Base-by-base conservation (phyloP, 2,329 filamentous ascomycete species). In the Aspergillus neoniger region DNA sequence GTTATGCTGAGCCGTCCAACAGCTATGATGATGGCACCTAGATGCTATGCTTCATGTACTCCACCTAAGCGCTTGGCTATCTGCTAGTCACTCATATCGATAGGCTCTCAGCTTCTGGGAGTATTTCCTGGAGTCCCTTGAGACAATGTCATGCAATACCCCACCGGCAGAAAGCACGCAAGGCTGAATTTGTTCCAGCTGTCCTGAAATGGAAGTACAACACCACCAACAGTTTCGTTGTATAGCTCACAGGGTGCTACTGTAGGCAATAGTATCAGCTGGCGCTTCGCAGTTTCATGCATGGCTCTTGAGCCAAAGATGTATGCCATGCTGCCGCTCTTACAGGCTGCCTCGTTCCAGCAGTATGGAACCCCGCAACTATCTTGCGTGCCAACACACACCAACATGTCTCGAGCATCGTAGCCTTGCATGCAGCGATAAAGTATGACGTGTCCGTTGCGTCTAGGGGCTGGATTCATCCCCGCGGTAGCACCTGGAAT, bases 401-500 rank as follows among this genome's bases (percentile, higher is more conserved):
- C 10, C 32, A 15, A 36, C 2, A 36, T 36, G 32, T 36, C 32
- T 36, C 32, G 5, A 36, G 10, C 2, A 15, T 36, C 32, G 32
- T 14, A 36, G 32, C 32, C 32, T 36, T 36, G 32, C 4, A 15
- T 36, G 5, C 32, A 36, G 12, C 32, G 1, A 36, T 15, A 15
- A 0, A 5, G 32, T 15, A 36, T 36, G 32, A 36, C 32, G 32
- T 36, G 30, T 36, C 12, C 1, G 30, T 36, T 36, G 30, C 30
- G 30, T 36, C 12, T 36, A 5, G 30, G 12, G 30, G 10, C 30
- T 36, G 12, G 32, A 14, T 36, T 36, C 4, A 36, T 36, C 30
- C 32, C 32, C 32, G 32, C 32, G 2, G 12, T 15, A 1, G 32
- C 32, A 36, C 12, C 32, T 0, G 0, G 0, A 5, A 6, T 1